A percentile compares a stretch with the other conserved stretches of the same genome.
phyloP scores from a whole-genome alignment of 2,329 filamentous ascomycete species.

The Fusarium nelsonii region DNA sequence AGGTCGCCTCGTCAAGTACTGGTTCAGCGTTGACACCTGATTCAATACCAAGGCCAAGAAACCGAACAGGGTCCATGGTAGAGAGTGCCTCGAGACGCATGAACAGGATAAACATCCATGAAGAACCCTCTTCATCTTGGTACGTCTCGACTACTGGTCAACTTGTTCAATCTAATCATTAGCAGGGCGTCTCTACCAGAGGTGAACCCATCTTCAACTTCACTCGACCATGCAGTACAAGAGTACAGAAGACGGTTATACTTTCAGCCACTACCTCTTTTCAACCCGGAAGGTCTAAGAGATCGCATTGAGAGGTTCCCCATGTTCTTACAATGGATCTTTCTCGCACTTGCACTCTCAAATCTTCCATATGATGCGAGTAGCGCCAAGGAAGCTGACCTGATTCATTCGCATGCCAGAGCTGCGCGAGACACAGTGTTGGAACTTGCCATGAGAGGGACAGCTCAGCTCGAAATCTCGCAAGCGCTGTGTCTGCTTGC shows the following conservation, averaged over 20 bases:
- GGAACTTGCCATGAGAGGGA: slow-evolving; percentile 30
- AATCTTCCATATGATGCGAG: slow-evolving; percentile 22
- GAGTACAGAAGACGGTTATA: slow-evolving; percentile 35
- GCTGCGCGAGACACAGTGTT: slow-evolving; percentile 29
- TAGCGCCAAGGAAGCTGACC: slow-evolving; percentile 28
- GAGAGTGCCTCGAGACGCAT: slow-evolving; percentile 11
- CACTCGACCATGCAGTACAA: slow-evolving; percentile 24
- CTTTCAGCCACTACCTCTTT: slow-evolving; percentile 41
- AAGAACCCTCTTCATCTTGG: background rate
- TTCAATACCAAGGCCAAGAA: slow-evolving; percentile 7
- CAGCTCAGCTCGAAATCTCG: slow-evolving; percentile 26
- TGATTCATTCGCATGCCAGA: slow-evolving; percentile 17
- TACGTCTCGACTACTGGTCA: rapidly evolving
- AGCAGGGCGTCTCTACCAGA: slow-evolving; percentile 8
- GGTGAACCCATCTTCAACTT: slow-evolving; percentile 9
- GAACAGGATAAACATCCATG: slow-evolving; percentile 1
- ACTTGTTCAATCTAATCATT: rapidly evolving
- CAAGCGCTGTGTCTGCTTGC: slow-evolving; percentile 30
- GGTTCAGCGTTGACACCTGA: slow-evolving; percentile 23
- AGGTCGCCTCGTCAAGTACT: slow-evolving; percentile 12
- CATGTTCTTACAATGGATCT: slow-evolving; percentile 35
- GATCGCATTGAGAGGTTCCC: slow-evolving; percentile 17
- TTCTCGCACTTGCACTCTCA: slow-evolving; percentile 24
- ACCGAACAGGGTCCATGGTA: background rate
- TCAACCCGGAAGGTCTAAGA: slow-evolving; percentile 17